Evolutionary conservation across 768 basidiomycete species (phyloP).

Genomic region (Infundibulicybe gibba): DNA sequence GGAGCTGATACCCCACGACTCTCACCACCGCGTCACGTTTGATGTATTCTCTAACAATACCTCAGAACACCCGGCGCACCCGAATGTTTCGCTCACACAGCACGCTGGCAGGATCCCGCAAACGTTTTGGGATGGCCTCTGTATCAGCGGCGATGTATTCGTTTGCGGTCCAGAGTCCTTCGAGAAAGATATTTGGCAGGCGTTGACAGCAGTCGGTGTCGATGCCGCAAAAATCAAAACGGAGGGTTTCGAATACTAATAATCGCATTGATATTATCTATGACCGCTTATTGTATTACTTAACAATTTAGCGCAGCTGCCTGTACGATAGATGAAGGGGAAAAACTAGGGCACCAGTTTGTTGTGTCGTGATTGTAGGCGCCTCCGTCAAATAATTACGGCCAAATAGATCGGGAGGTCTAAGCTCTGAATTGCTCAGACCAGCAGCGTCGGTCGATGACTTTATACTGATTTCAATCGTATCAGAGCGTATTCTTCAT

Average conservation of each 20-base stretch:
- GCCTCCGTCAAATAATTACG: too few relatives aligned
- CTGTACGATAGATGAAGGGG: too few relatives aligned
- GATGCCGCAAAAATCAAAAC: slow-evolving; percentile 24
- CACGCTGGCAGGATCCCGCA: slow-evolving; percentile 18
- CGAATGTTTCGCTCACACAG: slow-evolving; percentile 7
- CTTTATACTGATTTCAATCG: too few relatives aligned
- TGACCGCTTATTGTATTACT: neutral
- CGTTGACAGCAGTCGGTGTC: slow-evolving; percentile 31
- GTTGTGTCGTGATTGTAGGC: too few relatives aligned
- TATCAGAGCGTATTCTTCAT: too few relatives aligned
- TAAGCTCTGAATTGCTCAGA: too few relatives aligned
- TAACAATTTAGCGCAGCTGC: too few relatives aligned
- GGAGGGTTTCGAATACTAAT: slow-evolving; percentile 44
- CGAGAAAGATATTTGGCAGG: slow-evolving; percentile 31
- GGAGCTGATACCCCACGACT: slow-evolving; percentile 14
- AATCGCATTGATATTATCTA: neutral
- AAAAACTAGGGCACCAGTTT: too few relatives aligned
- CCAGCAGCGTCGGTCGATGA: too few relatives aligned
- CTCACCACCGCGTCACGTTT: slow-evolving; percentile 21
- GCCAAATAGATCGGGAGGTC: too few relatives aligned
- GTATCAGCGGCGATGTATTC: slow-evolving; percentile 28
- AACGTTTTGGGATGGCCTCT: slow-evolving; percentile 10
- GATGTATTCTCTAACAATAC: slow-evolving; percentile 35
- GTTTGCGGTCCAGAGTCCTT: slow-evolving; percentile 50
- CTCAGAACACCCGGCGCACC: slow-evolving; percentile 7